phyloP scores from a whole-genome alignment of 768 basidiomycete genomes.

The Rubroboletus pulcherrimus region DNA sequence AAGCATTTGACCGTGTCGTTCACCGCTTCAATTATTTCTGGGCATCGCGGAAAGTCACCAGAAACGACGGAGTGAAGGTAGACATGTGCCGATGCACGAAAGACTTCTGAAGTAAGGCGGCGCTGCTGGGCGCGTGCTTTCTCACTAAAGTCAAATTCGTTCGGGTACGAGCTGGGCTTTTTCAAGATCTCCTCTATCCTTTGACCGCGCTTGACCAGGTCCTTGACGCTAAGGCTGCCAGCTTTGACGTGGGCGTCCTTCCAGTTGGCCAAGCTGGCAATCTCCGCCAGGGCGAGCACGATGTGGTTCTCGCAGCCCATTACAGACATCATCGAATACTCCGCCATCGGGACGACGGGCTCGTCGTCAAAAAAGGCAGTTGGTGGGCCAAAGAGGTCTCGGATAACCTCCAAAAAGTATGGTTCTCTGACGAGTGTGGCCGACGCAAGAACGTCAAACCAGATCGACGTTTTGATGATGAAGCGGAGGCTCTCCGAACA shows the following conservation, averaged over 20 bases:
- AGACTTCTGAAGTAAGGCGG: conserved; percentile 52
- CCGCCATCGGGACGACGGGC: conserved; percentile 35
- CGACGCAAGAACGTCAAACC: conserved; percentile 83
- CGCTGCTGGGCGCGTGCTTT: conserved; percentile 33
- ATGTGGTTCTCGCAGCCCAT: conserved; percentile 85
- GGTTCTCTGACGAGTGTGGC: conserved; percentile 63
- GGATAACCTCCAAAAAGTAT: conserved; percentile 53
- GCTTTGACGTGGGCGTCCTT: conserved; percentile 41
- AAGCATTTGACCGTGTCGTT: conserved; percentile 51
- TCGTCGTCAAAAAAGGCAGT: conserved; percentile 28
- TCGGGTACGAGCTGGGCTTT: conserved; percentile 9
- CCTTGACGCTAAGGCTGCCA: conserved; percentile 55
- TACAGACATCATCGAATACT: conserved; percentile 71
- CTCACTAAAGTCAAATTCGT: not conserved
- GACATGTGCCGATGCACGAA: conserved; percentile 69
- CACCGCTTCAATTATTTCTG: conserved; percentile 57
- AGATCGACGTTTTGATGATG: conserved; percentile 79
- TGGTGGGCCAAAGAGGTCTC: conserved; percentile 45
- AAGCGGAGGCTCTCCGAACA: conserved; percentile 56
- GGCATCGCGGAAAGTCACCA: conserved; percentile 62
- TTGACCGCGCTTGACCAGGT: conserved; percentile 52
- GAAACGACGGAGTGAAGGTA: conserved; percentile 78
- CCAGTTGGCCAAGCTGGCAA: conserved; percentile 62
- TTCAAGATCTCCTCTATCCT: conserved; percentile 45
- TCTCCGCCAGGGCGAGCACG: conserved; percentile 77